phyloP scores from a whole-genome alignment of 2,329 filamentous ascomycete genomes.

The Sporothrix euskadiensis region DNA sequence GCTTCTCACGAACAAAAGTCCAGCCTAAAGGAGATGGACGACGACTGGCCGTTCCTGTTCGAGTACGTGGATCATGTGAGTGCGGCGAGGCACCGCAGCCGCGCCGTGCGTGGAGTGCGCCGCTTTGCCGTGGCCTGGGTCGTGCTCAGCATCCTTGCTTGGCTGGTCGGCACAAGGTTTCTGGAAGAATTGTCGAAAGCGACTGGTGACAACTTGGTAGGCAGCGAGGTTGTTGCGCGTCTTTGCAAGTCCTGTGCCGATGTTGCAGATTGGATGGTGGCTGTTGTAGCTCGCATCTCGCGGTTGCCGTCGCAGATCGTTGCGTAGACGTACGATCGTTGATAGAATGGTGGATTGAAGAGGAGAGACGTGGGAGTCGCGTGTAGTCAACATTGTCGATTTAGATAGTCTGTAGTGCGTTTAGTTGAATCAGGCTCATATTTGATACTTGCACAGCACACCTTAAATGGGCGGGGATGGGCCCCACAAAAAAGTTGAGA shows the following conservation, averaged over 20 bases:
- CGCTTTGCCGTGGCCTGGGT: background rate
- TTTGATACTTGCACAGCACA: background rate
- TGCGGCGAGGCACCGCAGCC: background rate
- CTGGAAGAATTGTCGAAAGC: background rate
- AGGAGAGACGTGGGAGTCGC: background rate
- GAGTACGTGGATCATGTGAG: slow-evolving; percentile 28
- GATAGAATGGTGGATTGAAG: background rate
- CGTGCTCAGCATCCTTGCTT: background rate
- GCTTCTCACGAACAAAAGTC: background rate
- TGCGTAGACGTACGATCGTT: too few species aligned
- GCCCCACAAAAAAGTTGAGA: slow-evolving; percentile 23
- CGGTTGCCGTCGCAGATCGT: background rate
- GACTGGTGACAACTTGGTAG: background rate
- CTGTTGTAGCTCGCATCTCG: background rate
- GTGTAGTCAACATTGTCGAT: background rate
- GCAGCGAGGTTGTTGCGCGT: background rate
- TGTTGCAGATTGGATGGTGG: background rate
- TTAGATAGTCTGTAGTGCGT: background rate
- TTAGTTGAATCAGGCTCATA: background rate
- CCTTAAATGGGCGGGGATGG: background rate
- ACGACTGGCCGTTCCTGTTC: slow-evolving; percentile 30
- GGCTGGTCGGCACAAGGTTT: background rate
- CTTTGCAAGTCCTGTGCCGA: background rate
- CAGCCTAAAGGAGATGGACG: slow-evolving; percentile 20
- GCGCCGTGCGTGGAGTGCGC: background rate